A percentile compares a stretch with the other conserved stretches of the same genome.
Evolutionary conservation across 331 rosid genomes (phyloP).

Genomic region (Phaseolus coccineus): DNA sequence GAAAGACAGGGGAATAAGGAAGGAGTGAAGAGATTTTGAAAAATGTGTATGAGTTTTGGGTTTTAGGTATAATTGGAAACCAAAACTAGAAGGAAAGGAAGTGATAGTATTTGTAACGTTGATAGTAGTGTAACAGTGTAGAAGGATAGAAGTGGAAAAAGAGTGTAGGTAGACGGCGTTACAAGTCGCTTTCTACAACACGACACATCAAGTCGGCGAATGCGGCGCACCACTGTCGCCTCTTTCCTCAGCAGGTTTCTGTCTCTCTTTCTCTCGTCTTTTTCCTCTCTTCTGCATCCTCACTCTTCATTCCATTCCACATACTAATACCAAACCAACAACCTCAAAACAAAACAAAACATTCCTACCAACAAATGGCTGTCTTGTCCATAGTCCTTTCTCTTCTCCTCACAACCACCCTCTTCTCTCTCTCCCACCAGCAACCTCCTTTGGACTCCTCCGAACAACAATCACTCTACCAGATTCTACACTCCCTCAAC

Average conservation of each 20-base stretch:
- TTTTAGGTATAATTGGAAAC: too few species aligned
- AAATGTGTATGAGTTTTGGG: too few species aligned
- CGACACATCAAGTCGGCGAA: conserved; percentile 39
- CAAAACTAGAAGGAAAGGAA: too few species aligned
- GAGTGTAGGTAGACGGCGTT: conserved; percentile 10
- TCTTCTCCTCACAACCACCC: neutral
- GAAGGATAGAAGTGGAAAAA: too few species aligned
- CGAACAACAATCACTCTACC: conserved; percentile 61
- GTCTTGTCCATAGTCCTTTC: neutral
- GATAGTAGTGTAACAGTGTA: too few species aligned
- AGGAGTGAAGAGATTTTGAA: too few species aligned
- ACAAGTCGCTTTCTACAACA: conserved; percentile 32
- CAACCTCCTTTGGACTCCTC: conserved; percentile 55
- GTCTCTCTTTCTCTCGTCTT: neutral
- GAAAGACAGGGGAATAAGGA: too few species aligned
- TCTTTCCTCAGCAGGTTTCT: neutral
- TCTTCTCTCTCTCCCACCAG: conserved; percentile 44
- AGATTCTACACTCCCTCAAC: conserved; percentile 69
- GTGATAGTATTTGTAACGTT: too few species aligned
- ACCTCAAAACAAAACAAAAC: neutral
- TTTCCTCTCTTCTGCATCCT: neutral
- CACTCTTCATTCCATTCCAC: neutral
- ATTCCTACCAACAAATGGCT: neutral
- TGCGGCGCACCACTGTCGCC: conserved; percentile 48
- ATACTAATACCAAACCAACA: neutral